A percentile compares a stretch with the other conserved stretches of the same genome.
Conservation (phyloP, 768 basidiomycete species). For the Pisolithus albus region DNA sequence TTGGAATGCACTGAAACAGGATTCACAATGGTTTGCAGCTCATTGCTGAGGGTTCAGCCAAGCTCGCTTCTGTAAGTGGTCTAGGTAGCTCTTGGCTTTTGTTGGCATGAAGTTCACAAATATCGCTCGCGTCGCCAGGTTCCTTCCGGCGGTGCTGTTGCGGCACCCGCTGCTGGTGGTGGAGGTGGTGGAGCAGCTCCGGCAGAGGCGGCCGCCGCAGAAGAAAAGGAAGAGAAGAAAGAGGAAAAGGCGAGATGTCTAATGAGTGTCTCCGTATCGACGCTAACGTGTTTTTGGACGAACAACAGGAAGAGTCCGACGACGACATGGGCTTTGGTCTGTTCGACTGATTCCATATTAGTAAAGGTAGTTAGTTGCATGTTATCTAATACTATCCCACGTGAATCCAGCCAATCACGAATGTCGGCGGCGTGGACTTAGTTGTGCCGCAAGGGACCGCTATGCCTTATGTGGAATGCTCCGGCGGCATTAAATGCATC, state of each 20-base stretch:
- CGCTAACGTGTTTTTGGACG: constrained; percentile 1
- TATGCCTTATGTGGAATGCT: not conserved
- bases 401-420: not conserved
- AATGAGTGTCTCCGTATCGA: not conserved
- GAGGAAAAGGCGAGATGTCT: constrained; percentile 64
- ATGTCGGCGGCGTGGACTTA: not conserved
- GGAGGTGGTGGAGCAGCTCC: constrained; percentile 44
- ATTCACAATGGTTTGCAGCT: constrained; percentile 41
- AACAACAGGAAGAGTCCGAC: constrained; percentile 78
- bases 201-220: constrained; percentile 53
- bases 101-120: constrained; percentile 3
- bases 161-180: constrained; percentile 43
- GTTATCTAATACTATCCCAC: not conserved
- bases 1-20: not conserved
- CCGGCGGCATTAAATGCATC: constrained; percentile 15
- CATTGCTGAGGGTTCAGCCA: constrained; percentile 87
- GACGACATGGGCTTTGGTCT: constrained; percentile 99
- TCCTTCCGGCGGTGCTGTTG: constrained; percentile 87
- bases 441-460: not conserved
- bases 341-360: constrained; percentile 97
- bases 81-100: not conserved
- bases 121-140: constrained; percentile 38
- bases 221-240: constrained; percentile 77
- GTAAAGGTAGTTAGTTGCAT: no score
- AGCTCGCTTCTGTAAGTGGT: constrained; percentile 82